phyloP scores from a whole-genome alignment of 176 grass and related monocot genomes.

The Calamus simplicifolius region DNA sequence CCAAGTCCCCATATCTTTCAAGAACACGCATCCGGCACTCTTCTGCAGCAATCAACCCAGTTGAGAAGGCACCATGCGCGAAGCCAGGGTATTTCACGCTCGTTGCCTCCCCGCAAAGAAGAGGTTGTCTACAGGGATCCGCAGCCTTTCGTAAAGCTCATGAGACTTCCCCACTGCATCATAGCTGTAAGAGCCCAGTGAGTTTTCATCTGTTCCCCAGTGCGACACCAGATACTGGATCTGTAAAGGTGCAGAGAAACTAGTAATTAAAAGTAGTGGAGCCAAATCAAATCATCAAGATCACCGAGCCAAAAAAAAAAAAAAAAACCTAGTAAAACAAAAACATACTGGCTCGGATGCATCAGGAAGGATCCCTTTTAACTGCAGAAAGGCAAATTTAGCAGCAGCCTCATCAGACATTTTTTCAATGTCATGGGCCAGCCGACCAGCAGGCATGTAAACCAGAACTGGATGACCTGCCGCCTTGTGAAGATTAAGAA shows the following conservation, averaged over 20 bases:
- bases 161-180: constrained; percentile 68
- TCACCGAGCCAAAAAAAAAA: too few relatives aligned
- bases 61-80: constrained; percentile 86
- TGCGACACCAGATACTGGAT: constrained; percentile 84
- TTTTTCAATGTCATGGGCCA: constrained; percentile 91
- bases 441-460: constrained; percentile 92
- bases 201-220: constrained; percentile 84
- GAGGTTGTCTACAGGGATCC: constrained; percentile 86
- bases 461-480: constrained; percentile 85
- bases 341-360: constrained; percentile 75
- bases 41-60: constrained; percentile 78
- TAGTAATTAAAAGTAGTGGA: not conserved
- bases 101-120: constrained; percentile 98
- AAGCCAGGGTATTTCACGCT: constrained; percentile 85
- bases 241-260: constrained; percentile 21
- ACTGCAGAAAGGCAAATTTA: constrained; percentile 80
- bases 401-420: constrained; percentile 82
- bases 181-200: constrained; percentile 90
- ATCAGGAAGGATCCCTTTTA: constrained; percentile 84
- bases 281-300: not conserved
- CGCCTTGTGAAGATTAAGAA: constrained; percentile 98
- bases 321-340: too few relatives aligned
- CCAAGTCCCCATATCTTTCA: constrained; percentile 72
- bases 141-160: constrained; percentile 70
- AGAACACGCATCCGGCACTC: constrained; percentile 84